Evolutionary conservation across 495 filamentous ascomycete species (phyloP), one percentile per base, ranked within the genome.

Genomic region (Aspergillus saccharolyticus): DNA sequence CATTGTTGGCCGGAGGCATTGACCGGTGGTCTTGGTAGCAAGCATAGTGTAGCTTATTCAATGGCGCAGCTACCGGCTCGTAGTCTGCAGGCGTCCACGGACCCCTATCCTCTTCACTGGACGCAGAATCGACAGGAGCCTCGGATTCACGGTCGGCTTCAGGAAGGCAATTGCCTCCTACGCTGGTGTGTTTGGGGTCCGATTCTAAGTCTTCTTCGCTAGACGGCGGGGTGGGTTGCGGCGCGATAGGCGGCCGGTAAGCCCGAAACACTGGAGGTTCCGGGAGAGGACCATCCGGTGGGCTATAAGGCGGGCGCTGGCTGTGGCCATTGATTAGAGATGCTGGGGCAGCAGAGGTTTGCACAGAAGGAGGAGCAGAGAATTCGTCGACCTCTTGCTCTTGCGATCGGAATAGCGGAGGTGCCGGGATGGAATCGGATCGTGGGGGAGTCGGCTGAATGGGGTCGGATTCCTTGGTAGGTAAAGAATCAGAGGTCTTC

Each of bases 21-120:
- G 66, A 59, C 19, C 69, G 63, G 51, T 82, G 79, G 8, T 70
- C 68, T 60, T 78, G 75, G 54, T 74, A 80, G 63, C 79, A 82
- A 18, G 62, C 55, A 51, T 65, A 74, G 44, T 80, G 79, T 10
- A 72, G 57, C 45, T 69, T 67, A 48, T 67, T 73, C 54, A 82
- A 59, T 1, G 72, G 70, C 10, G 78, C 69, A 4, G 70, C 64
- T 17, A 73, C 54, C 25, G 69, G 68, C 30, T 75, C 74, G 21
- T 66, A 48, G 7, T 74, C 70, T 2, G 68, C 69, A 3, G 72
- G 70, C 8, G 65, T 66, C 50, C 62, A 70, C 16, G 66, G 63
- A n/a, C 63, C 57, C 19, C 64, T 47, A 44, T 67, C 59, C 25
- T 70, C 72, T 49, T 70, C 64, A 47, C 65, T 68, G 14, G 63